A percentile compares a stretch with the other conserved stretches of the same genome.
Conservation (phyloP, 371 early-diverging fungal genomes). For the Nematocida ausubeli region DNA sequence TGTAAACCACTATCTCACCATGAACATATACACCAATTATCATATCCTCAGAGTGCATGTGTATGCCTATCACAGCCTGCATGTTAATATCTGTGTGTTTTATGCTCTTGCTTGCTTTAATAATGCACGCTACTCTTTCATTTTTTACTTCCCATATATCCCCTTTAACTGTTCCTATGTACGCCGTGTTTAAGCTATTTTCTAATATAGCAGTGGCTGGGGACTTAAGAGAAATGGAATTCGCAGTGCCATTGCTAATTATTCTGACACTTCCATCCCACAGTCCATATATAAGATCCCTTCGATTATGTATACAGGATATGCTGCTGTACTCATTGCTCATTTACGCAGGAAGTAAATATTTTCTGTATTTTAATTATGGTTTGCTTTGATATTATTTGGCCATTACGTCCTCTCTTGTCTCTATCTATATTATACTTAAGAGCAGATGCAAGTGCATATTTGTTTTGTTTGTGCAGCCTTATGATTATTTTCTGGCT, state of each 20-base stretch:
- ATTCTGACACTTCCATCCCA: conserved; percentile 30
- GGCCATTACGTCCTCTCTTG: not conserved
- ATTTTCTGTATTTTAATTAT: conserved; percentile 19
- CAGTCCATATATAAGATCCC: conserved; percentile 17
- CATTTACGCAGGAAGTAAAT: conserved; percentile 36
- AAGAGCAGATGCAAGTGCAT: conserved; percentile 14
- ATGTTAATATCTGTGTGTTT: not conserved
- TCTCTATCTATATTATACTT: not conserved
- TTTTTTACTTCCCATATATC: conserved; percentile 27
- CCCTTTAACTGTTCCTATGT: conserved; percentile 31
- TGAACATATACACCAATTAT: not conserved
- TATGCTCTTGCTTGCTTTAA: not conserved
- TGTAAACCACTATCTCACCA: conserved; percentile 23
- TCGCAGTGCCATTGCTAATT: not conserved
- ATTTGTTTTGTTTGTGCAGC: conserved; percentile 26
- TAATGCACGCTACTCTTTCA: not conserved
- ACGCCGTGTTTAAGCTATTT: not conserved
- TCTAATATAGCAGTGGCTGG: conserved; percentile 12
- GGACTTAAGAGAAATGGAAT: not conserved
- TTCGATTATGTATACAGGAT: conserved; percentile 21
- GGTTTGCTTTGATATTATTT: not conserved
- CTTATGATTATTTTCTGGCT: not conserved
- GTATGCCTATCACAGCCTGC: conserved; percentile 8
- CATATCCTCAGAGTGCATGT: not conserved
- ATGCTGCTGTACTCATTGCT: not conserved